Evolutionary conservation across 495 filamentous ascomycete species (phyloP).

Genomic region (Annulohypoxylon maeteangense): DNA sequence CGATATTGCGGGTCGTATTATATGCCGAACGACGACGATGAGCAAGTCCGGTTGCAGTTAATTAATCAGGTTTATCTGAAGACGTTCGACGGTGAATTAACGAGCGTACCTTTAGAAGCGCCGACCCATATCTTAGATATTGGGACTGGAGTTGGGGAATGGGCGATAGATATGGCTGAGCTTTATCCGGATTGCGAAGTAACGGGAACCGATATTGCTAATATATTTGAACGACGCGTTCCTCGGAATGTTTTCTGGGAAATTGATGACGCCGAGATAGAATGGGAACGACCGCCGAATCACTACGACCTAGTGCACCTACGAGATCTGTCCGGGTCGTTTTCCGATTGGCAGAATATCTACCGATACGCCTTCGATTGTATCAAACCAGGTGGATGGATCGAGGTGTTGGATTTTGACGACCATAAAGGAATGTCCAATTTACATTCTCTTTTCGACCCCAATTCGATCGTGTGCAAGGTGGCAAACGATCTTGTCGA

Average conservation of each 20-base stretch:
- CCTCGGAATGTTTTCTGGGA: conserved; percentile 77
- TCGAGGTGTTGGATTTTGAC: conserved; percentile 70
- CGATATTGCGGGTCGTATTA: conserved; percentile 76
- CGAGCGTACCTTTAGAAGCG: conserved; percentile 65
- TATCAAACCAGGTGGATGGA: conserved; percentile 71
- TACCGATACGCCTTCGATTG: conserved; percentile 70
- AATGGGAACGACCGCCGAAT: conserved; percentile 65
- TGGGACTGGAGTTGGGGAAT: conserved; percentile 76
- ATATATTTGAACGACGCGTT: conserved; percentile 63
- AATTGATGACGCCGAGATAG: conserved; percentile 72
- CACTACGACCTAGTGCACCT: conserved; percentile 75
- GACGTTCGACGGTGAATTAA: conserved; percentile 68
- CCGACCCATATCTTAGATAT: conserved; percentile 71
- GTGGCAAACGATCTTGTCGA: conserved; percentile 51
- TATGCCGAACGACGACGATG: conserved; percentile 80
- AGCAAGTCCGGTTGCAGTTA: conserved; percentile 76
- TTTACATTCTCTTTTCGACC: conserved; percentile 54
- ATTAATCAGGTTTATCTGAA: conserved; percentile 73
- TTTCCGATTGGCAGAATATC: conserved; percentile 68
- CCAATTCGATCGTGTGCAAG: conserved; percentile 51
- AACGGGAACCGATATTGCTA: conserved; percentile 75
- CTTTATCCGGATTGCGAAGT: conserved; percentile 70
- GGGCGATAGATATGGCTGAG: conserved; percentile 78
- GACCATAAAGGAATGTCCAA: conserved; percentile 51
- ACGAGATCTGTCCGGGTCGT: conserved; percentile 70